These are phyloP conservation scores for Tetradesmus lagerheimii DNA, from an alignment of 139 green algal genomes.

Conservation along the genomic window DNA sequence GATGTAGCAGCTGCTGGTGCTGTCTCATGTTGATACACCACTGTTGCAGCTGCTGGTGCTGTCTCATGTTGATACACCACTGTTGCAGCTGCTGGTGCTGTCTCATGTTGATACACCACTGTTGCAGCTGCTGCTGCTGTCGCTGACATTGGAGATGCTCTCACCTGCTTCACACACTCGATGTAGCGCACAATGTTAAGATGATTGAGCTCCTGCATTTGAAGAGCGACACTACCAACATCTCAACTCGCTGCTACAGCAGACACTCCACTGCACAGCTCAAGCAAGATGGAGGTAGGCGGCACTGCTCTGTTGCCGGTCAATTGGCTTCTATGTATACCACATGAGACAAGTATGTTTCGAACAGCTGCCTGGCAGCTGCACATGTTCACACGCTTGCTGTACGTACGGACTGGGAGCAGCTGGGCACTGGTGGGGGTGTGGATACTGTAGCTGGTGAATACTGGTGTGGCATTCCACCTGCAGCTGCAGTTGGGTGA, in stretches of 20 bases:
- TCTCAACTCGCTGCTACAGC: too few relatives aligned
- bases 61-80: not conserved
- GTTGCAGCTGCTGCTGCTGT: not conserved
- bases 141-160: not conserved
- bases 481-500: not conserved
- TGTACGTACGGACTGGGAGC: too few relatives aligned
- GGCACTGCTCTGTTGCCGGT: too few relatives aligned
- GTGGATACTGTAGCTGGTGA: not conserved
- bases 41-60: not conserved
- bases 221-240: too few relatives aligned
- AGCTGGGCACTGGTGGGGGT: too few relatives aligned
- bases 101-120: too few relatives aligned
- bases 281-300: too few relatives aligned
- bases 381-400: too few relatives aligned
- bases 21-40: not conserved
- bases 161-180: slow-evolving; percentile 61
- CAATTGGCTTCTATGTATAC: too few relatives aligned
- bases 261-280: too few relatives aligned
- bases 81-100: not conserved
- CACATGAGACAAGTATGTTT: too few relatives aligned
- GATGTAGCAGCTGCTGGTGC: not conserved
- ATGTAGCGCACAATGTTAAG: slow-evolving; percentile 74
- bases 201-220: slow-evolving; percentile 60
- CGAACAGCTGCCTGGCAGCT: not conserved
- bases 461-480: not conserved